Base-by-base conservation (phyloP, 116 monocot genomes). In the Posidonia oceanica region DNA sequence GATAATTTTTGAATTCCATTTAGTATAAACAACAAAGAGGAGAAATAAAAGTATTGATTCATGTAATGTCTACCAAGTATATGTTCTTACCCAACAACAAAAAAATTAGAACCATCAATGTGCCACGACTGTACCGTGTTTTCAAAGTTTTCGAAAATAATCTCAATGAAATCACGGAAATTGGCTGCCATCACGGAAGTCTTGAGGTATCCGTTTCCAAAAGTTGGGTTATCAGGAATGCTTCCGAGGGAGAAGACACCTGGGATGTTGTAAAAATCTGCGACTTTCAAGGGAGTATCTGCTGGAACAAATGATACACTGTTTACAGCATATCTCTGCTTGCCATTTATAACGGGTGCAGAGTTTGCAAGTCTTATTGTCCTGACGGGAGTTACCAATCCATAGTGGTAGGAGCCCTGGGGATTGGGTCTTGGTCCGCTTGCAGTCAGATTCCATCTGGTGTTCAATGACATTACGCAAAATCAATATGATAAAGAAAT, bases 401-500 rank as follows among this genome's bases (percentile, higher is more conserved):
- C 94, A 63, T 90, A 94, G 75, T 94, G 94, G 51, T 90, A 94
- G 42, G 90, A 87, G 23, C 94, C 94, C 72, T 94, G 94, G 1
- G 94, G 94, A 53, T 94, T 94, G 4, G 90, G 94, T 37, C 94
- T 80, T 14, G 90, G 85, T 14, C 85, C 94, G 55, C 83, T 94
- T 22, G 94, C 90, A 12, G 90, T 90, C 63, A 94, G 76, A 66
- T 94, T 93, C 89, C 87, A 85, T 69, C 93, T 91, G 78, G 15
- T 21, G 66, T 75, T 14, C 44, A 60, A 13, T 52, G 53, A 59
- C 21, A 69, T 53, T 55, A 53, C 4, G 21, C 1, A 41, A 21
- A 48, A 48, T 48, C 48, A 48, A 48, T 7, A 48, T 48, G 12
- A 48, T 3, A 48, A 7, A 48, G 48, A 48, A 48, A 48, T 10